These are phyloP conservation scores for Colletotrichum sp. DNA, from an alignment of 2,329 filamentous ascomycete species.

Conservation along the genomic window DNA sequence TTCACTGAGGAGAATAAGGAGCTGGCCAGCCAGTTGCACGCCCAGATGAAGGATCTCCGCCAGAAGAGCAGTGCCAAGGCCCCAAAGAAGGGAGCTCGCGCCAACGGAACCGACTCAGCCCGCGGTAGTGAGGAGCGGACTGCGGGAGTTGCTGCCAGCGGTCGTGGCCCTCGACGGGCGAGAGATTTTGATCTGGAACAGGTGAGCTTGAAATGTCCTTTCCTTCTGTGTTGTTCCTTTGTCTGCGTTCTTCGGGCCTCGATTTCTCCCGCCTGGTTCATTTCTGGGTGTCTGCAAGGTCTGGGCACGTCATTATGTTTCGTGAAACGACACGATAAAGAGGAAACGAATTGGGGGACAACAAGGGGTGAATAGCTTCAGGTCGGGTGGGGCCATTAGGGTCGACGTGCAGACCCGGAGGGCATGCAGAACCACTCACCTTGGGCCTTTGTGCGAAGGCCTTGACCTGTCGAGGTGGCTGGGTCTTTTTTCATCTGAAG, in stretches of 20 bases:
- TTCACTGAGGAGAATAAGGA: constrained; percentile 95
- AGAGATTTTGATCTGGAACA: constrained; percentile 85
- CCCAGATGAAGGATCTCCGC: constrained; percentile 68
- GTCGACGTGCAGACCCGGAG: background rate
- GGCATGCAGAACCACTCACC: background rate
- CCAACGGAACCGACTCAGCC: constrained; percentile 64
- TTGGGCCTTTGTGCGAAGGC: background rate
- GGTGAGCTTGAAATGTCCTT: constrained; percentile 55
- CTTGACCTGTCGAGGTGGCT: background rate
- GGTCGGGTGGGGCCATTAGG: background rate
- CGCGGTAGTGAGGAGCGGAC: constrained; percentile 81
- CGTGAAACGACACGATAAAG: background rate
- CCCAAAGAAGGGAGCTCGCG: constrained; percentile 52
- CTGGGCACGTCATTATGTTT: background rate
- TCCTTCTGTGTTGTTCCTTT: constrained; percentile 22
- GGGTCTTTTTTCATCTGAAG: background rate
- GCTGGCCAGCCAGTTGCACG: constrained; percentile 75
- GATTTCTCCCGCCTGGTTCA: background rate
- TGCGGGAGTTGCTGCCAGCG: constrained; percentile 62
- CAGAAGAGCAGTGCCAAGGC: constrained; percentile 56
- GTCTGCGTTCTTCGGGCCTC: constrained; percentile 2
- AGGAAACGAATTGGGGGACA: background rate
- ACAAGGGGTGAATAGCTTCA: constrained; percentile 3
- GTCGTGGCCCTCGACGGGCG: constrained; percentile 73
- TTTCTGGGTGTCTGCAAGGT: background rate